Evolutionary conservation across 2,329 filamentous ascomycete genomes (phyloP).

Genomic region (Colletotrichum sp.): DNA sequence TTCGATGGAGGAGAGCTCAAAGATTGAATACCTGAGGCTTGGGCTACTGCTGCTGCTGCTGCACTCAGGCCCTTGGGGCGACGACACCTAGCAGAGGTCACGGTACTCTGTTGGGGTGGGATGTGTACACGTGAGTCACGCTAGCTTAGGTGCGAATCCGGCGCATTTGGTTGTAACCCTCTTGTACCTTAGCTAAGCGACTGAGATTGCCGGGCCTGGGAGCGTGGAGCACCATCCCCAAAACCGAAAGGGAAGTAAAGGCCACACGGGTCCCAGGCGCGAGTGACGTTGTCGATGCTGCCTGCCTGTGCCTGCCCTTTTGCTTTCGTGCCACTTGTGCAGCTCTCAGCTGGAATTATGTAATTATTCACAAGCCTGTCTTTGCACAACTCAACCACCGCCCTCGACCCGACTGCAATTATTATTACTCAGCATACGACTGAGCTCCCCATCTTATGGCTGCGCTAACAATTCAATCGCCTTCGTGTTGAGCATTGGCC

Average conservation of each 20-base stretch:
- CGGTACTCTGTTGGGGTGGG: not conserved
- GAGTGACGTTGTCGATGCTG: conserved; percentile 42
- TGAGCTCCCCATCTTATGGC: not conserved
- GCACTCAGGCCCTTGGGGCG: conserved; percentile 5
- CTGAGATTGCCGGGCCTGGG: conserved; percentile 11
- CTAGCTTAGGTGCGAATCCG: not conserved
- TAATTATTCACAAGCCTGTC: not conserved
- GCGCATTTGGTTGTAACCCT: conserved; percentile 23
- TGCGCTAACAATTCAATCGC: not conserved
- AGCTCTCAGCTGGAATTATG: conserved; percentile 2
- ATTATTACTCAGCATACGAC: not conserved
- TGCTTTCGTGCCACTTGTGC: not conserved
- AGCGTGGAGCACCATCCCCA: not conserved
- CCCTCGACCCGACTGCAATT: not conserved
- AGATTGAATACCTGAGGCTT: conserved; percentile 26
- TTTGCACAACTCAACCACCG: not conserved
- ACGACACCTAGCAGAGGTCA: not conserved
- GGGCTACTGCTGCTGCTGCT: conserved; percentile 10
- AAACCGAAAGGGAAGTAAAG: not conserved
- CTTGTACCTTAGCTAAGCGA: conserved; percentile 7
- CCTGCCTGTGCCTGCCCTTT: conserved; percentile 23
- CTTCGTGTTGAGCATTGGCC: not conserved
- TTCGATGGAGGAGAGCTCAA: conserved; percentile 31
- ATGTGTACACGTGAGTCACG: not conserved
- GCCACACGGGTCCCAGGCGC: conserved; percentile 8